phyloP scores from a whole-genome alignment of 352 stramenopile species.

The Pythium aquatile region DNA sequence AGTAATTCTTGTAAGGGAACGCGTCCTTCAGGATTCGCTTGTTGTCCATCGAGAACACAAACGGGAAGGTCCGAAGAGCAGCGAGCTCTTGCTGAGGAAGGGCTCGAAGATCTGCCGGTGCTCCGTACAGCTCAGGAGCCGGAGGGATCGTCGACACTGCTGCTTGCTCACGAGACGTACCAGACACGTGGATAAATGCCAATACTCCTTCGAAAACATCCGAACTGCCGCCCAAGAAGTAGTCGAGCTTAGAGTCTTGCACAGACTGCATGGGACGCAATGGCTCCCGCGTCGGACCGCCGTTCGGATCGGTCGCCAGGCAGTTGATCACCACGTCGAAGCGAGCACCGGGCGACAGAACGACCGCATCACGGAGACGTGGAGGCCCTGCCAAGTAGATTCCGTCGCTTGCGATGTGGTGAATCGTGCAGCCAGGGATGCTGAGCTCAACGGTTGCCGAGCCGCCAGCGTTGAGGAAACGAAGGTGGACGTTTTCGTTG shows the following conservation, averaged over 20 bases:
- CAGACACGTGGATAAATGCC: conserved; percentile 58
- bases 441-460: conserved; percentile 54
- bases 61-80: conserved; percentile 40
- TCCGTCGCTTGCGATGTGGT: conserved; percentile 52
- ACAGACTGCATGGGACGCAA: conserved; percentile 60
- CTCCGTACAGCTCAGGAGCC: conserved; percentile 39
- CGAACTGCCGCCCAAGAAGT: conserved; percentile 52
- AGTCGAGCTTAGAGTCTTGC: conserved; percentile 35
- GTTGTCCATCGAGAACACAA: conserved; percentile 58
- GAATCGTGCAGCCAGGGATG: conserved; percentile 59
- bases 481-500: conserved; percentile 54
- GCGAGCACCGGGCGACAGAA: conserved; percentile 59
- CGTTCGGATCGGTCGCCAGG: conserved; percentile 29
- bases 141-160: conserved; percentile 35
- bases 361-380: conserved; percentile 36
- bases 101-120: conserved; percentile 32
- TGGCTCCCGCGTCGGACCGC: conserved; percentile 22
- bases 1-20: conserved; percentile 72
- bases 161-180: conserved; percentile 30
- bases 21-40: conserved; percentile 44
- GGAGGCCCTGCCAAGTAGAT: conserved; percentile 45
- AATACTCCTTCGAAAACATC: conserved; percentile 62
- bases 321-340: conserved; percentile 66
- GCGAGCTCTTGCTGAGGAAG: conserved; percentile 33
- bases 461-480: conserved; percentile 59